Percentiles rank a stretch among this genome's conserved stretches.
phyloP scores from a whole-genome alignment of 345 rosid genomes.

The Erucastrum elatum region DNA sequence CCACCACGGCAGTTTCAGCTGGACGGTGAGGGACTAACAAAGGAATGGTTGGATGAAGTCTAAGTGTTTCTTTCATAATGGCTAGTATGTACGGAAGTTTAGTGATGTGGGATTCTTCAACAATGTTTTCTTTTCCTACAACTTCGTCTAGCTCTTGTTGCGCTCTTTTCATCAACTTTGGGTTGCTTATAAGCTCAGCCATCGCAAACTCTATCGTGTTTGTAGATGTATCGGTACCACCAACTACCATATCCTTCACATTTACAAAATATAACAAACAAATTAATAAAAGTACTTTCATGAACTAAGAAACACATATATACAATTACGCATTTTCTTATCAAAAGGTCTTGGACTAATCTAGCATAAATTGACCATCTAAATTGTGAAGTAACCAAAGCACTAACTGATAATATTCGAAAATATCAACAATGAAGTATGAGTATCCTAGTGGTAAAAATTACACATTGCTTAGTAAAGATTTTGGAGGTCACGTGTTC shows the following conservation, averaged over 20 bases:
- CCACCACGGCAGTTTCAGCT: constrained; percentile 8
- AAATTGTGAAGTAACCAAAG: background rate
- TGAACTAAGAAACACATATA: background rate
- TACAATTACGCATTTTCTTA: background rate
- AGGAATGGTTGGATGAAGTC: constrained; percentile 34
- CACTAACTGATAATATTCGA: background rate
- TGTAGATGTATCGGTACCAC: constrained; percentile 30
- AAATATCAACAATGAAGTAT: background rate
- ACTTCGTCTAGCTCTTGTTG: constrained; percentile 36
- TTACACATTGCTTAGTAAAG: too few species aligned
- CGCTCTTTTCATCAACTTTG: constrained; percentile 14
- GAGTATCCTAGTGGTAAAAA: too few species aligned
- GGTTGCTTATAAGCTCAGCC: constrained; percentile 27
- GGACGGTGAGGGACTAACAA: constrained; percentile 33
- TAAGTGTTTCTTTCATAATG: constrained; percentile 39
- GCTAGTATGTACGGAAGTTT: constrained; percentile 27
- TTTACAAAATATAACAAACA: background rate
- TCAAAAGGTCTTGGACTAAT: background rate
- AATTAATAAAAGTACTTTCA: background rate
- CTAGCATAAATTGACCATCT: background rate
- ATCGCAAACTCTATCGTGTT: constrained; percentile 34
- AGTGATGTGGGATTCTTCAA: constrained; percentile 37
- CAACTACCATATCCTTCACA: constrained; percentile 36
- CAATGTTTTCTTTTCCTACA: constrained; percentile 22
- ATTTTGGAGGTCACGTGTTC: background rate